These are phyloP conservation scores for Sporopachydermia lactativora DNA, from an alignment of 805 yeast genomes.

Conservation along the genomic window DNA sequence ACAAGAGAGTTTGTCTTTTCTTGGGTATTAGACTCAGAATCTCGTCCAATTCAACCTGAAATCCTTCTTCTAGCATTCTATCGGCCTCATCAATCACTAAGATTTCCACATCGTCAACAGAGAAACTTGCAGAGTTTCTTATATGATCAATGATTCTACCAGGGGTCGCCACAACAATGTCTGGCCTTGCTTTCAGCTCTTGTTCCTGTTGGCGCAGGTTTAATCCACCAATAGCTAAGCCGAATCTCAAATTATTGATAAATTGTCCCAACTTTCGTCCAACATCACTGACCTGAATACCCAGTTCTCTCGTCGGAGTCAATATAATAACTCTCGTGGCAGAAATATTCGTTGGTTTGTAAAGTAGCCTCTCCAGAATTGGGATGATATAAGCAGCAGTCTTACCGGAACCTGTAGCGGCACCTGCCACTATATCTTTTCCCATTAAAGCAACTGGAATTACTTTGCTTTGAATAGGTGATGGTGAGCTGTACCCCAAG, in stretches of 20 bases:
- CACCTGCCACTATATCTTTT: slow-evolving; percentile 96
- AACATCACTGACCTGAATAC: slow-evolving; percentile 91
- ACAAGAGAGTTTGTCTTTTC: slow-evolving; percentile 84
- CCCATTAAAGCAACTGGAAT: slow-evolving; percentile 91
- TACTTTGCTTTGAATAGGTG: slow-evolving; percentile 87
- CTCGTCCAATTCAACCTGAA: slow-evolving; percentile 88
- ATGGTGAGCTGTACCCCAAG: slow-evolving; percentile 76
- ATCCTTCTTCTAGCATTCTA: slow-evolving; percentile 98
- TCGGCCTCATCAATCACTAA: slow-evolving; percentile 96
- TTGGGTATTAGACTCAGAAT: slow-evolving; percentile 77
- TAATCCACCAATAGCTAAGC: slow-evolving; percentile 96
- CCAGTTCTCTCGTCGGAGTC: slow-evolving; percentile 96
- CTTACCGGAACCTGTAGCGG: slow-evolving; percentile 98
- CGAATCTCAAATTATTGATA: slow-evolving; percentile 67
- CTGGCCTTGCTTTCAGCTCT: slow-evolving; percentile 84
- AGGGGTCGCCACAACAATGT: slow-evolving; percentile 94
- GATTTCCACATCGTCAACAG: slow-evolving; percentile 83
- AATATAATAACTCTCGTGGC: slow-evolving; percentile 83
- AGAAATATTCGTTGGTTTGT: slow-evolving; percentile 74
- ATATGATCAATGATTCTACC: slow-evolving; percentile 97
- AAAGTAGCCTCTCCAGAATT: slow-evolving; percentile 79
- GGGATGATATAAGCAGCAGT: slow-evolving; percentile 98
- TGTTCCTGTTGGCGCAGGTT: slow-evolving; percentile 93
- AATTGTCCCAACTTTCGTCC: slow-evolving; percentile 73
- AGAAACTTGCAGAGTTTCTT: slow-evolving; percentile 85